These are phyloP conservation scores for Aspergillus udagawae DNA, from an alignment of 2,329 filamentous ascomycete genomes.

Conservation along the genomic window DNA sequence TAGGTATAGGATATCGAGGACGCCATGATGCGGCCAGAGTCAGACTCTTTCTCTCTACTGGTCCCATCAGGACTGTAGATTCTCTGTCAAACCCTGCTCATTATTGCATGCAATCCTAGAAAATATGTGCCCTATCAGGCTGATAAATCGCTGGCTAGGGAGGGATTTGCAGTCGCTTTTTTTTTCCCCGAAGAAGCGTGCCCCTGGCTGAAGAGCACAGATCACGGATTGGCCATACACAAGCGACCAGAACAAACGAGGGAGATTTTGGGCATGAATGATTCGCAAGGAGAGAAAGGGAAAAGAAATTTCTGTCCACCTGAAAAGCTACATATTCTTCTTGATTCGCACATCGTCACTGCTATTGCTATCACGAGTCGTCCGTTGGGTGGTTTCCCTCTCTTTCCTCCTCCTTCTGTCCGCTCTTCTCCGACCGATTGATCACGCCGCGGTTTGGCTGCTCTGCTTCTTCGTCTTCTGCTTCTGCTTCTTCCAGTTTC, in stretches of 20 bases:
- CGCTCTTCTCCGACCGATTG: not conserved
- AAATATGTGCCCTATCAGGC: not conserved
- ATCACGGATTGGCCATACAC: not conserved
- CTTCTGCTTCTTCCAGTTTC: not conserved
- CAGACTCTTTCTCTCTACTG: not conserved
- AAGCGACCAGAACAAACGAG: not conserved
- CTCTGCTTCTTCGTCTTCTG: not conserved
- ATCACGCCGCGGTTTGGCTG: not conserved
- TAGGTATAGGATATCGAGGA: not conserved
- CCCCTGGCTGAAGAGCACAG: not conserved
- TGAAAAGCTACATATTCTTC: not conserved
- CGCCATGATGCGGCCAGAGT: slow-evolving; percentile 4
- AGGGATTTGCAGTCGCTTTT: not conserved
- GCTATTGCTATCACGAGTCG: not conserved
- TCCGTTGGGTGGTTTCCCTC: slow-evolving; percentile 7
- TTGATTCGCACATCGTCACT: not conserved
- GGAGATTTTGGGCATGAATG: not conserved
- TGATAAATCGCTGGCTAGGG: not conserved
- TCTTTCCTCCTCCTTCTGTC: slow-evolving; percentile 11
- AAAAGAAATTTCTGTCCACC: not conserved
- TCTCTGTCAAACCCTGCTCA: not conserved
- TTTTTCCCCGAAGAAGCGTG: not conserved
- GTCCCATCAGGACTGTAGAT: not conserved
- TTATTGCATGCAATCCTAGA: slow-evolving; percentile 7
- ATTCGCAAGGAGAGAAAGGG: not conserved